phyloP scores from a whole-genome alignment of 345 rosid genomes.

The Populus nigra region DNA sequence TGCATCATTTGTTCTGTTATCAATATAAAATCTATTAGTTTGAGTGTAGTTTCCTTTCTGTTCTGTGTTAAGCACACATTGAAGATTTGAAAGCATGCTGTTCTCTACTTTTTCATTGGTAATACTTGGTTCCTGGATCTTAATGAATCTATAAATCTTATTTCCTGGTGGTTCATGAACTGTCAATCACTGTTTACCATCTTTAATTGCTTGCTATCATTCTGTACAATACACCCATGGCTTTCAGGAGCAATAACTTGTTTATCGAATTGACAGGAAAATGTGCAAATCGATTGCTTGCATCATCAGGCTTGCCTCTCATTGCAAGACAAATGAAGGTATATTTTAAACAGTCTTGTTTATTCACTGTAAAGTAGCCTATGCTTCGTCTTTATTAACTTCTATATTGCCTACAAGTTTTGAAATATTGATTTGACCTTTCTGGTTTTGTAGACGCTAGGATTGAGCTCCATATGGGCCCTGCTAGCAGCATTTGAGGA shows the following conservation, averaged over 20 bases:
- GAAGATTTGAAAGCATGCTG: too few species aligned
- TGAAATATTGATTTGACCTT: not conserved
- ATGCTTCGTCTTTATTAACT: not conserved
- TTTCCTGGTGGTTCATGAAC: too few species aligned
- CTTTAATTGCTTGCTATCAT: too few species aligned
- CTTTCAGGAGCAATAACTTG: not conserved
- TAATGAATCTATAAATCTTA: too few species aligned
- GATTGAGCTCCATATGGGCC: constrained; percentile 86
- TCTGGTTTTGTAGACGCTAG: constrained; percentile 46
- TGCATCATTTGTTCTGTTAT: too few species aligned
- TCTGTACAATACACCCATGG: not conserved
- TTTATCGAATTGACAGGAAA: constrained; percentile 52
- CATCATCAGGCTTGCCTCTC: constrained; percentile 79
- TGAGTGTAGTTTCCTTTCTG: too few species aligned
- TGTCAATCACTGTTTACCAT: too few species aligned
- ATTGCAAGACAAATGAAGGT: constrained; percentile 96
- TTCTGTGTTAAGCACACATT: too few species aligned
- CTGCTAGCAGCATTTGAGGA: constrained; percentile 89
- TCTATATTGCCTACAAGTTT: not conserved
- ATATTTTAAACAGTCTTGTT: constrained; percentile 3
- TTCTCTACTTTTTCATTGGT: too few species aligned
- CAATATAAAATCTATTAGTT: too few species aligned
- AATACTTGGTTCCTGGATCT: too few species aligned
- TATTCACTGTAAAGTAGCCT: constrained; percentile 1
- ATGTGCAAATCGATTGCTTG: constrained; percentile 88